A percentile compares a stretch with the other conserved stretches of the same genome.
Evolutionary conservation across 352 stramenopile species (phyloP).

Genomic region (Globisporangium megalacanthum): DNA sequence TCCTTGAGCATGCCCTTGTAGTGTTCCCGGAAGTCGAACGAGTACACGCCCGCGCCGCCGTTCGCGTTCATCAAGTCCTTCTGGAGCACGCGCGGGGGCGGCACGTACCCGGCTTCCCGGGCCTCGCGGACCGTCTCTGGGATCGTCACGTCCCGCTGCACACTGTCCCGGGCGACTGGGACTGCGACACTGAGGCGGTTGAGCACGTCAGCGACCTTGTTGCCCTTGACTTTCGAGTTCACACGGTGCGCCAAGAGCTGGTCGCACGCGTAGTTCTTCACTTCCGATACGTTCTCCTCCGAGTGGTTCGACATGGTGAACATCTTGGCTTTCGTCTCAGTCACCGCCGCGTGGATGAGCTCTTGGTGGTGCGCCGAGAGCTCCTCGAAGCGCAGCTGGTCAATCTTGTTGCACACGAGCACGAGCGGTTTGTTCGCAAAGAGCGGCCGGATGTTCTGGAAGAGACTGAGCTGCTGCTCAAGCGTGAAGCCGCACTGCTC

Average conservation of each 20-base stretch:
- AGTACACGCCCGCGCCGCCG: constrained; percentile 97
- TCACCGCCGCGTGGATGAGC: constrained; percentile 75
- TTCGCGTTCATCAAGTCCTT: constrained; percentile 93
- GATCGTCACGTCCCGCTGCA: constrained; percentile 90
- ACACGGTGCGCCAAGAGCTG: constrained; percentile 93
- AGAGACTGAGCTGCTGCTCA: constrained; percentile 96
- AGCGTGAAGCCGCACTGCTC: constrained; percentile 99
- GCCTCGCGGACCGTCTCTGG: constrained; percentile 88
- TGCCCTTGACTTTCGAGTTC: constrained; percentile 92
- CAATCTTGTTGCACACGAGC: constrained; percentile 99
- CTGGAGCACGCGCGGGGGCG: constrained; percentile 42
- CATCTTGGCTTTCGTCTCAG: constrained; percentile 85
- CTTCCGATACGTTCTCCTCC: constrained; percentile 95
- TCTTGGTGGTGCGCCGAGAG: constrained; percentile 71
- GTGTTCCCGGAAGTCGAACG: constrained; percentile 96
- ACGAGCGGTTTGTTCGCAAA: constrained; percentile 99
- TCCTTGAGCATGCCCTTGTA: constrained; percentile 95
- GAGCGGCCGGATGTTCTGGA: constrained; percentile 97
- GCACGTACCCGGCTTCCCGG: constrained; percentile 49
- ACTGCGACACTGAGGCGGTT: constrained; percentile 96
- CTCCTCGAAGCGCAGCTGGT: constrained; percentile 93
- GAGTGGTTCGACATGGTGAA: constrained; percentile 98
- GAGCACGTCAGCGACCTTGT: constrained; percentile 96
- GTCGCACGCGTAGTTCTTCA: constrained; percentile 95
- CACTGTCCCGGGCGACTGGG: constrained; percentile 90